Base-by-base conservation (phyloP, 2,329 filamentous ascomycete genomes). In the Juglanconis juglandina region DNA sequence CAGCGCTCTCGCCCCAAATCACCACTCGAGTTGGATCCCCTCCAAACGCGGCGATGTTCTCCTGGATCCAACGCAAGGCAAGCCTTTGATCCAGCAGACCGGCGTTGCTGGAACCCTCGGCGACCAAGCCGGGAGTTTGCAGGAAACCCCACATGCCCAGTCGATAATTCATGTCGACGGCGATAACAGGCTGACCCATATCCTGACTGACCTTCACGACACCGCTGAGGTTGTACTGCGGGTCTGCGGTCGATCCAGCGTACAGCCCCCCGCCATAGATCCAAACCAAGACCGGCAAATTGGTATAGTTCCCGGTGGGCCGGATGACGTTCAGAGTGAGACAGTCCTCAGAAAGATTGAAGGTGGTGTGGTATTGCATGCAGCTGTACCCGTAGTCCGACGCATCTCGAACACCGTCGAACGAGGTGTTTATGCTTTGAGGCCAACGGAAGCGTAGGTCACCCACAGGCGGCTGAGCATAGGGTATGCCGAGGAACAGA, bases 211-310 rank as follows among this genome's bases (percentile, higher is more conserved):
- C 78, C 49, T 79, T 72, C 6, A 89, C 82, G 51, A 89, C 81
- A 52, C 81, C 84, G 30, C 83, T 85, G 41, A 88, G 76, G 66
- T 89, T 89, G 69, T 89, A 89, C 57, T 85, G 79, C 5, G 80
- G 75, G 62, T 86, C 83, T 63, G 73, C 66, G 65, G 77, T 68
- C 68, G 78, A 75, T 1, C 85, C 85, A 37, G 76, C 72, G 55
- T 74, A 78, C 5, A 84, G 76, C 2, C 81, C 82, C 37, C 83
- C 84, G 11, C 82, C 77, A 64, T 87, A 83, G 33, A 89, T 83
- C 85, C 86, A 89, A 1, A 76, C 69, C 0, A 76, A 58, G 48
- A 81, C 78, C 1, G 78, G 77, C 2, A 79, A 67, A 0, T 67
- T 70, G 8, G 71, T 67, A 11, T 69, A 58, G n/a, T 66, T 68